A percentile compares a stretch with the other conserved stretches of the same genome.
Evolutionary conservation across 306 rosid genomes (phyloP).

Genomic region (Spatholobus suberectus): DNA sequence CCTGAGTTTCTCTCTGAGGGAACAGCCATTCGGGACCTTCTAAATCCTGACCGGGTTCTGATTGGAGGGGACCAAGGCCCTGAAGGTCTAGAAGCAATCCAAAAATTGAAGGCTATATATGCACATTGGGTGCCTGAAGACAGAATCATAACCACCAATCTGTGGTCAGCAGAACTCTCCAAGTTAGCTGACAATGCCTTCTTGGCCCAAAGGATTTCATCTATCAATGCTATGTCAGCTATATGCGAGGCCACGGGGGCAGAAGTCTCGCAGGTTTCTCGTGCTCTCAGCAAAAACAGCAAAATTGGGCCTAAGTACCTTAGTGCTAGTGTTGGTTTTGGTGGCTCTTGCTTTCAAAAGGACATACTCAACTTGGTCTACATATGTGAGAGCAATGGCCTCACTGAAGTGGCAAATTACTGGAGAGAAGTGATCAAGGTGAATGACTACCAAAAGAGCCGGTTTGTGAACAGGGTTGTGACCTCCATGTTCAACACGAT

Average conservation of each 20-base stretch:
- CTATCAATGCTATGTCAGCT: constrained; percentile 86
- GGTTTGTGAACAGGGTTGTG: constrained; percentile 74
- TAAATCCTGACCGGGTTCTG: constrained; percentile 73
- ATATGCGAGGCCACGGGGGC: constrained; percentile 92
- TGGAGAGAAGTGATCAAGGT: constrained; percentile 84
- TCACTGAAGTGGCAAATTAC: constrained; percentile 71
- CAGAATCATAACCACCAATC: constrained; percentile 70
- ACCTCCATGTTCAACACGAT: constrained; percentile 88
- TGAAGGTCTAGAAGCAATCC: constrained; percentile 64
- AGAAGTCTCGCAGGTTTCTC: constrained; percentile 70
- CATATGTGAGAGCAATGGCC: constrained; percentile 84
- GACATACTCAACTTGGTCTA: constrained; percentile 84
- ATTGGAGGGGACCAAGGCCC: constrained; percentile 75
- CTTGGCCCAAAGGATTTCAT: constrained; percentile 83
- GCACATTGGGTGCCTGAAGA: constrained; percentile 81
- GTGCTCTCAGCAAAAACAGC: constrained; percentile 72
- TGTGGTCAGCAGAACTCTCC: constrained; percentile 86
- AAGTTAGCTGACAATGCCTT: constrained; percentile 90
- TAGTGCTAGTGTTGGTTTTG: constrained; percentile 89
- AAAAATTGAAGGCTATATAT: constrained; percentile 65
- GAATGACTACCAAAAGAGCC: constrained; percentile 83
- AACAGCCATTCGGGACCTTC: constrained; percentile 78
- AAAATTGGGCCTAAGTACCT: constrained; percentile 76
- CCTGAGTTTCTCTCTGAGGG: constrained; percentile 94
- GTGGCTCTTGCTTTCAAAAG: constrained; percentile 89